These are phyloP conservation scores for Polytolypa hystricis DNA, from an alignment of 2,329 filamentous ascomycete genomes.

Conservation along the genomic window DNA sequence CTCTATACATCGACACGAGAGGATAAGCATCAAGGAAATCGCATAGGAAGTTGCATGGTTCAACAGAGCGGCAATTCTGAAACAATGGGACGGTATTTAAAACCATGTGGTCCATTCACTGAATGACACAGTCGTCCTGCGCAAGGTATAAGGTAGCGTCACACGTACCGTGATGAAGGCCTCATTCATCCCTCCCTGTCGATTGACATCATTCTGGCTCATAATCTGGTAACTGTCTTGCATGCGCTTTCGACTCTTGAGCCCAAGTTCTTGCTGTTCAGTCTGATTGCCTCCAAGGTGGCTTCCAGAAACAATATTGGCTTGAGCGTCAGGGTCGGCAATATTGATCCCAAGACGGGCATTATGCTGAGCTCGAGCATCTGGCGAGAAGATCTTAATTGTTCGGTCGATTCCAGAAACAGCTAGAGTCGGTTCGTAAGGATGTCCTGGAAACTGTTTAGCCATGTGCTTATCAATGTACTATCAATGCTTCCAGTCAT, in stretches of 20 bases:
- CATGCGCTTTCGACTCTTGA: constrained; percentile 48
- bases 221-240: constrained; percentile 51
- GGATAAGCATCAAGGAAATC: constrained; percentile 11
- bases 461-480: too few relatives aligned
- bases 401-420: constrained; percentile 58
- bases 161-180: constrained; percentile 44
- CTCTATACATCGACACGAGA: constrained; percentile 26
- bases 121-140: constrained; percentile 14
- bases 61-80: neutral
- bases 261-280: constrained; percentile 27
- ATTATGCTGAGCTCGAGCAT: constrained; percentile 45
- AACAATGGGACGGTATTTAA: constrained; percentile 2
- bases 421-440: constrained; percentile 56
- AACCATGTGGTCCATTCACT: constrained; percentile 16
- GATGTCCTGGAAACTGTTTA: constrained; percentile 40
- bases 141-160: constrained; percentile 14
- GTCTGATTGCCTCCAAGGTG: constrained; percentile 16
- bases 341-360: constrained; percentile 50
- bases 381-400: constrained; percentile 57
- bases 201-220: constrained; percentile 50
- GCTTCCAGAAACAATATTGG: constrained; percentile 23
- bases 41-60: neutral
- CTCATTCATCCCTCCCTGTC: constrained; percentile 47
- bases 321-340: constrained; percentile 34
- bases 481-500: constrained; percentile 10